These are phyloP conservation scores for Clavispora asparagi DNA, from an alignment of 805 yeast genomes.

Conservation along the genomic window DNA sequence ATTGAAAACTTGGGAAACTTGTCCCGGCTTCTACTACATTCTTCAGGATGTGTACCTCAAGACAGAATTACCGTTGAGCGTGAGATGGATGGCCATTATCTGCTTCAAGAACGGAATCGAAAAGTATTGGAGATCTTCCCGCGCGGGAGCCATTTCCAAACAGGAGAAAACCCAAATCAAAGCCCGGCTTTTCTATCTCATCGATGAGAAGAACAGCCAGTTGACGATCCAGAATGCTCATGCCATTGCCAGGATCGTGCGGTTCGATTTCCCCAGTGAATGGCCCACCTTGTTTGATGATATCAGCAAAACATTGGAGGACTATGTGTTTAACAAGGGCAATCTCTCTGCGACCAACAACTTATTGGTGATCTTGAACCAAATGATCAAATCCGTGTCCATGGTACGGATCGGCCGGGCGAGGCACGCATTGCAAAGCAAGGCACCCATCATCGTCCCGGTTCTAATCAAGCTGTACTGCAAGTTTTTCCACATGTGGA, in stretches of 20 bases:
- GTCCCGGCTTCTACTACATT: conserved; percentile 52
- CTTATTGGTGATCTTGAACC: conserved; percentile 63
- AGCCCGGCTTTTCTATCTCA: conserved; percentile 48
- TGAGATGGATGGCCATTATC: conserved; percentile 83
- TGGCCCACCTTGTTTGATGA: conserved; percentile 83
- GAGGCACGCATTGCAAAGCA: conserved; percentile 68
- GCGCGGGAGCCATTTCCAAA: conserved; percentile 44
- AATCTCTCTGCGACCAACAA: conserved; percentile 57
- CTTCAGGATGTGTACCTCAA: conserved; percentile 60
- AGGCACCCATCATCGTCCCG: conserved; percentile 60
- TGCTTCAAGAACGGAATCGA: conserved; percentile 87
- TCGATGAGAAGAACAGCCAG: conserved; percentile 70
- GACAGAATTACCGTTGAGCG: conserved; percentile 51
- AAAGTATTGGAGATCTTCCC: conserved; percentile 73
- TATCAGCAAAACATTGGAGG: conserved; percentile 41
- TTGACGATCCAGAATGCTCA: conserved; percentile 81
- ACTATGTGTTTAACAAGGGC: conserved; percentile 34
- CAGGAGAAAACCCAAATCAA: conserved; percentile 71
- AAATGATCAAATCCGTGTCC: conserved; percentile 68
- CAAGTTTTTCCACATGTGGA: conserved; percentile 61
- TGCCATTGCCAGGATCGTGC: conserved; percentile 68
- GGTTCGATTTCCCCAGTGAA: conserved; percentile 80
- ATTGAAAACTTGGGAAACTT: conserved; percentile 63
- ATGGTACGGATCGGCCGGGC: conserved; percentile 81
- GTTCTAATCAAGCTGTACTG: conserved; percentile 56